A percentile compares a stretch with the other conserved stretches of the same genome.
Evolutionary conservation across 257 asterid genomes (phyloP).

Genomic region (Hygrophila difformis): DNA sequence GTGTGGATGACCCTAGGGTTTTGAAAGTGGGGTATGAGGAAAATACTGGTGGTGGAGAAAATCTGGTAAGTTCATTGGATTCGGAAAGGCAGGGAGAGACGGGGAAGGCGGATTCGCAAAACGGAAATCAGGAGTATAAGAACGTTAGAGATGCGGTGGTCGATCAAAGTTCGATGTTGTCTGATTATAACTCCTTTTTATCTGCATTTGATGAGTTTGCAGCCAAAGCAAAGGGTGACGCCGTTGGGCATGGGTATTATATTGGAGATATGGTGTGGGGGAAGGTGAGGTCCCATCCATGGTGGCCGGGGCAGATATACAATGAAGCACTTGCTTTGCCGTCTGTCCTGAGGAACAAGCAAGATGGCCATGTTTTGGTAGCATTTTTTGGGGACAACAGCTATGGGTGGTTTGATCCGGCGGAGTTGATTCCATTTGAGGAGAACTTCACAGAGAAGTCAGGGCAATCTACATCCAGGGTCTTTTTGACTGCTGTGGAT

Average conservation of each 20-base stretch:
- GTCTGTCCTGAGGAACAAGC: constrained; percentile 64
- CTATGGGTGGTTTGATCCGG: constrained; percentile 90
- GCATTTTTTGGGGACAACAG: constrained; percentile 93
- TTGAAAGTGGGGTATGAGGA: constrained; percentile 9
- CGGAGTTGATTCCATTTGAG: constrained; percentile 74
- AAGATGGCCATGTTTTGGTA: constrained; percentile 72
- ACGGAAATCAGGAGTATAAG: constrained; percentile 7
- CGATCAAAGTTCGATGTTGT: background rate
- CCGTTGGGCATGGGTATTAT: constrained; percentile 54
- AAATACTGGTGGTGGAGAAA: constrained; percentile 3
- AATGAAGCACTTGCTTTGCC: constrained; percentile 62
- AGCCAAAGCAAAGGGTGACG: constrained; percentile 31
- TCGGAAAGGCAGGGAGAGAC: constrained; percentile 10
- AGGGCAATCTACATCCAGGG: constrained; percentile 39
- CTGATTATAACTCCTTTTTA: constrained; percentile 37
- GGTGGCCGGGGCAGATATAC: constrained; percentile 97
- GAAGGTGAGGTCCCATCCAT: constrained; percentile 92
- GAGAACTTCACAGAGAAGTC: constrained; percentile 69
- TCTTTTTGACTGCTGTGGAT: constrained; percentile 62
- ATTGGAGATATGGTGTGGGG: constrained; percentile 99
- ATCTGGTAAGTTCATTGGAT: constrained; percentile 6
- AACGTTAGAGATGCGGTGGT: constrained; percentile 1
- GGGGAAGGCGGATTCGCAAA: background rate
- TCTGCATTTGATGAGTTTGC: constrained; percentile 64
- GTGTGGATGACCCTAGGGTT: constrained; percentile 15